phyloP scores from a whole-genome alignment of 805 yeast species.

The Kodamaea lidongshanica region DNA sequence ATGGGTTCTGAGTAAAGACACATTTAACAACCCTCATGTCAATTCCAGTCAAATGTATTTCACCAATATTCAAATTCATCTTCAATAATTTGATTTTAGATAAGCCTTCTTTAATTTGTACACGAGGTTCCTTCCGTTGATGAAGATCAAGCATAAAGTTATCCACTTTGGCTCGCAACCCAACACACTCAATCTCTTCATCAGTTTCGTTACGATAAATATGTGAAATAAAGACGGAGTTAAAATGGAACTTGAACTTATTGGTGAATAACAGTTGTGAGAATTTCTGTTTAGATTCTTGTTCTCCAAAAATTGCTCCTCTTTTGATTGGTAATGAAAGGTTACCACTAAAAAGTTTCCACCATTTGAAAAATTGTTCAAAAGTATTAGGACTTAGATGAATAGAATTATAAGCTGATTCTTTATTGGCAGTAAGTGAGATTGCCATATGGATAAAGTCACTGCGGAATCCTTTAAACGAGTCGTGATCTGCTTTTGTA shows the following conservation, averaged over 20 bases:
- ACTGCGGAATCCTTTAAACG: conserved; percentile 36
- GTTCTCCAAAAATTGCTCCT: conserved; percentile 63
- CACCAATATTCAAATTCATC: conserved; percentile 63
- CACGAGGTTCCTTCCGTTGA: conserved; percentile 34
- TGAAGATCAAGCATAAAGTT: conserved; percentile 36
- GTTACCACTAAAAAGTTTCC: conserved; percentile 76
- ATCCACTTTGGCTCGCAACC: conserved; percentile 48
- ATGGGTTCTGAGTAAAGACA: conserved; percentile 26
- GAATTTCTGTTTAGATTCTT: conserved; percentile 55
- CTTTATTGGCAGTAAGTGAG: conserved; percentile 31
- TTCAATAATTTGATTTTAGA: conserved; percentile 46
- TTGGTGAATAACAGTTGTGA: conserved; percentile 70
- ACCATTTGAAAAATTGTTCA: conserved; percentile 73
- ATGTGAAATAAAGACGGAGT: conserved; percentile 72
- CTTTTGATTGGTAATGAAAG: conserved; percentile 72
- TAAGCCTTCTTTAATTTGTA: conserved; percentile 37
- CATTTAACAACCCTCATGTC: conserved; percentile 58
- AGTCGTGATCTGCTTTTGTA: conserved; percentile 31
- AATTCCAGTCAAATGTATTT: conserved; percentile 46
- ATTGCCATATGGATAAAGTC: conserved; percentile 37
- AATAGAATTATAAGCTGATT: conserved; percentile 54
- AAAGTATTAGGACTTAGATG: conserved; percentile 71
- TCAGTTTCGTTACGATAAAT: conserved; percentile 49
- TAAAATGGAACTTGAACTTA: conserved; percentile 67
- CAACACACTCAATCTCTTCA: conserved; percentile 53